Percentiles rank a stretch among this genome's conserved stretches.
These are phyloP conservation scores for Spathaspora arborariae DNA, from an alignment of 805 yeast species.

Conservation along the genomic window DNA sequence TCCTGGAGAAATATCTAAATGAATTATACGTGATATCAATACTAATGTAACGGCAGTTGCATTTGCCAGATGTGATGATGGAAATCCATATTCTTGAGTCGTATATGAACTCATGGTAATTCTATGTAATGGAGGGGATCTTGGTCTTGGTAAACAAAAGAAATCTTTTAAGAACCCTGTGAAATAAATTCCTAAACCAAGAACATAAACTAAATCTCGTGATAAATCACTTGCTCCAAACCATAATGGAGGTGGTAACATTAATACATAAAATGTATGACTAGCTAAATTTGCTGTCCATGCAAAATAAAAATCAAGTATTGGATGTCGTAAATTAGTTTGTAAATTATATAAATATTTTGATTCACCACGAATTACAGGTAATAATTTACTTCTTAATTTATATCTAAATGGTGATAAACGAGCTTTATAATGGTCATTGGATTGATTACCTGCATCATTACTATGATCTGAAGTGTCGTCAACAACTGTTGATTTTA, in stretches of 20 bases:
- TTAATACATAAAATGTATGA: conserved; percentile 88
- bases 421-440: conserved; percentile 57
- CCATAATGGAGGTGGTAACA: conserved; percentile 86
- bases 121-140: conserved; percentile 86
- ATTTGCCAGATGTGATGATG: conserved; percentile 91
- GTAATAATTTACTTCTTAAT: conserved; percentile 51
- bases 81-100: conserved; percentile 91
- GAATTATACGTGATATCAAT: conserved; percentile 14
- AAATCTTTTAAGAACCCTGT: conserved; percentile 80
- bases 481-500: not conserved
- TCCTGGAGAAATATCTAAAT: not conserved
- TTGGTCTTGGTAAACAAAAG: conserved; percentile 87
- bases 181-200: conserved; percentile 67
- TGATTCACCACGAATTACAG: conserved; percentile 63
- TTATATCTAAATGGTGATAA: conserved; percentile 54
- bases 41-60: conserved; percentile 78
- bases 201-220: conserved; percentile 55
- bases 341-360: conserved; percentile 57
- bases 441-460: conserved; percentile 76
- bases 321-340: conserved; percentile 39
- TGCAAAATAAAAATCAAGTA: conserved; percentile 73
- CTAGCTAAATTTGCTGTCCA: conserved; percentile 87
- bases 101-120: conserved; percentile 90
- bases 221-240: conserved; percentile 57
- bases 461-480: not conserved